Evolutionary conservation across 495 filamentous ascomycete genomes (phyloP), one percentile per base, ranked within the genome.

Genomic region (Podospora fimiseda): DNA sequence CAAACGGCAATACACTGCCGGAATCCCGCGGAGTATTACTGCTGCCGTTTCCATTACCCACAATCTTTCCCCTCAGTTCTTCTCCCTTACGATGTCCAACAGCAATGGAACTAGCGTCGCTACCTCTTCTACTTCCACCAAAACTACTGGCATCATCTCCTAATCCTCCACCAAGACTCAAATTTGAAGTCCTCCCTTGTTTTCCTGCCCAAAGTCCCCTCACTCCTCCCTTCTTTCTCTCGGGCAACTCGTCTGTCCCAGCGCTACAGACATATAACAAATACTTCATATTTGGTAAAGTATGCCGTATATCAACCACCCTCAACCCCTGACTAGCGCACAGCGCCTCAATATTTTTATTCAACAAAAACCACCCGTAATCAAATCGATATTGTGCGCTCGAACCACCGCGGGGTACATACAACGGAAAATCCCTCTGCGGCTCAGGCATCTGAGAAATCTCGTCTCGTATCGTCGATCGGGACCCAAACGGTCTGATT

Each of bases 301-400:
- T 97, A 53, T 95, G 88, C 0, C 93, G 76, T 13, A 95, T 86
- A 66, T 98, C 93, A 37, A 95, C 76, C 9, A 90, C 80, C 41
- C 82, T 80, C 2, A 96, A 65, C 0, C 85, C 87, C 51, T 86
- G 80, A n/a, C 79, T 74, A 51, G 76, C 80, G 55, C 90, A 87
- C 23, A 98, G 74, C 38, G 87, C 77, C 69, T 98, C 92, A 42
- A 98, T 88, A 60, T 96, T 77, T 62, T 96, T 92, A 69, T 97
- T 96, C 3, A 98, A 74, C 9, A 97, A 69, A 58, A 97, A 98
- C 56, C 96, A 90, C 4, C 76, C 93, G 71, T 97, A 98, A 56
- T 96, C 92, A 63, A 96, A 96, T 9, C 91, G 81, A 61, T 87
- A 95, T 23, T 85, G 78, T 2, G 90, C 82, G 11, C 81, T 83